Base-by-base conservation (phyloP, 805 yeast species). In the Yarrowia keelungensis region DNA sequence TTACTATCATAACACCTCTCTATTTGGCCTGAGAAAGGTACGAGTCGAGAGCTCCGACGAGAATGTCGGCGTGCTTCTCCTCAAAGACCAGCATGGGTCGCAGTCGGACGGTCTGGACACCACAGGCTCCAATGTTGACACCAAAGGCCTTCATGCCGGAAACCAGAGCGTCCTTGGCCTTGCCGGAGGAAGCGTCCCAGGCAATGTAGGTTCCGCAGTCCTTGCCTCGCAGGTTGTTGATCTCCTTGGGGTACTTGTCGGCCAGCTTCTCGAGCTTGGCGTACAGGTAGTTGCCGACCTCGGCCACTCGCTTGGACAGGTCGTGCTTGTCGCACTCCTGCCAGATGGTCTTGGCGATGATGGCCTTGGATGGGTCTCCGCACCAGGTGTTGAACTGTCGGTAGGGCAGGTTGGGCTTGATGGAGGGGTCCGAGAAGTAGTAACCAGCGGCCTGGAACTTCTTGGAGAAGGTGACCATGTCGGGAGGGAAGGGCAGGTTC, bases 321-420 rank as follows among this genome's bases (percentile, higher is more conserved):
- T 86, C 84, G 76, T 89, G 79, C 73, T 86, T 85, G 61, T 81
- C 79, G 61, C 89, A 81, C 81, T 90, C 92, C 72, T 84, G 77
- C 74, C 86, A 86, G 76, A 91, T 89, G 72, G 91, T 87, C 75
- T 89, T 87, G 69, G 93, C 90, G 74, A 91, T 82, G 74, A 90
- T 81, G 77, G 89, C 84, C 80, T 88, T 87, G 70, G 92, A 89
- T 78, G 96, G 93, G 81, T 90, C 97, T 75, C 97, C 97, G 81
- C 94, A 89, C 97, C 97, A 90, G 70, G 97, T 90, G 87, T 90
- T 90, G 85, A 90, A 90, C 83, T 91, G 96, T 79, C 97, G 87
- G 84, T 89, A 90, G n/a, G 96, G 87, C 75, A 80, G 78, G 79
- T 86, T 83, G 75, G 97, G 97, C 73, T 88, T 83, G 70, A 90